phyloP scores from a whole-genome alignment of 2,329 filamentous ascomycete species.

The Colletotrichum karsti region DNA sequence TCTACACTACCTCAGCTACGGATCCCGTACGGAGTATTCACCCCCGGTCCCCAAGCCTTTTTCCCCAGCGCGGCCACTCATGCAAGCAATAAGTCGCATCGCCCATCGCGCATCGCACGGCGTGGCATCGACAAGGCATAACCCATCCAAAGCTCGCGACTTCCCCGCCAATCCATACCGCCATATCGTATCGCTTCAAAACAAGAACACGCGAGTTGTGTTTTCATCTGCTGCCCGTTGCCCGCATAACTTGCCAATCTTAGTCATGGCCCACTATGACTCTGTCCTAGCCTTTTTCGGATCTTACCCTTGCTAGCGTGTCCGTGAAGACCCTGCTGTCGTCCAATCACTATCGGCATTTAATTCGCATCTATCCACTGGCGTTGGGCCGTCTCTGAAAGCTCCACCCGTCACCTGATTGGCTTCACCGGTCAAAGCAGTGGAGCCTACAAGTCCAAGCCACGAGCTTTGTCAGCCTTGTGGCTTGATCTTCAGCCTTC shows the following conservation, averaged over 20 bases:
- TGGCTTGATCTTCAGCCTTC: conserved; percentile 27
- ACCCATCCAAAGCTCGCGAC: conserved; percentile 12
- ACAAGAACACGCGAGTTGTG: conserved; percentile 3
- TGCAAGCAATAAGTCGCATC: conserved; percentile 12
- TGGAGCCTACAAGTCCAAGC: not conserved
- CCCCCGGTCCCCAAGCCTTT: conserved; percentile 1
- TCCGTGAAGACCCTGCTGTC: not conserved
- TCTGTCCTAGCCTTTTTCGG: not conserved
- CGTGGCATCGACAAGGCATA: conserved; percentile 5
- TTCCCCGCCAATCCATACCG: conserved; percentile 24
- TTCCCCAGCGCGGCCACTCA: conserved; percentile 7
- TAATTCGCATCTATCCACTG: not conserved
- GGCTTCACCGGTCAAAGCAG: not conserved
- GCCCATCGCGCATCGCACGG: not conserved
- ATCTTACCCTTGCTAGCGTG: conserved; percentile 10
- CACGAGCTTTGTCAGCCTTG: conserved; percentile 24
- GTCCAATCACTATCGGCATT: conserved; percentile 5
- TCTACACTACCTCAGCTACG: too few relatives aligned
- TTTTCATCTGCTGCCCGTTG: not conserved
- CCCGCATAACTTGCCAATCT: conserved; percentile 28
- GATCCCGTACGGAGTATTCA: not conserved
- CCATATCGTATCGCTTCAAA: conserved; percentile 17
- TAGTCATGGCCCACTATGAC: not conserved
- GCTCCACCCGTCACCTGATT: conserved; percentile 15
- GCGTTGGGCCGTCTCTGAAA: not conserved